Evolutionary conservation across 2,329 filamentous ascomycete genomes (phyloP).

Genomic region (Emmonsiellopsis sp.): DNA sequence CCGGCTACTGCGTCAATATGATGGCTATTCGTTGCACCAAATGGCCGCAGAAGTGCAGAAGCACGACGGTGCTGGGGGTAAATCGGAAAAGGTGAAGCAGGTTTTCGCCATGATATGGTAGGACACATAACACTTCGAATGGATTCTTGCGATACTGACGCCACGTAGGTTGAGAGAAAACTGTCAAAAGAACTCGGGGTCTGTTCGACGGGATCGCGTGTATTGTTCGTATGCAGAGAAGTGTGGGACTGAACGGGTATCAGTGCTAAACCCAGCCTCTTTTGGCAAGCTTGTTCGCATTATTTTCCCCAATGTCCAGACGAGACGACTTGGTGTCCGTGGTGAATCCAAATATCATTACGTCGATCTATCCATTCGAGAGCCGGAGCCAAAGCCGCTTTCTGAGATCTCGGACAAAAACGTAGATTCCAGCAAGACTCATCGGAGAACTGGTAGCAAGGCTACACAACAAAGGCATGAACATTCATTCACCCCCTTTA

Average conservation of each 20-base stretch:
- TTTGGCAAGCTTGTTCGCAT: conserved; percentile 96
- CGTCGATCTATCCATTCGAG: conserved; percentile 40
- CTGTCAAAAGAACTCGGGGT: conserved; percentile 42
- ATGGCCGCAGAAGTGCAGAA: conserved; percentile 41
- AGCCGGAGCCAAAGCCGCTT: conserved; percentile 31
- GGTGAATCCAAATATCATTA: conserved; percentile 99
- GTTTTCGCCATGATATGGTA: conserved; percentile 45
- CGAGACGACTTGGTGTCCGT: conserved; percentile 78
- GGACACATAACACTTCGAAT: conserved; percentile 7
- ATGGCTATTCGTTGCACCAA: conserved; percentile 35
- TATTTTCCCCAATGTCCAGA: conserved; percentile 91
- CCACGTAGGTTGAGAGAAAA: conserved; percentile 36
- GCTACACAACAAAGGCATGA: conserved; percentile 12
- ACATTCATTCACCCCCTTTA: neutral
- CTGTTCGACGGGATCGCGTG: conserved; percentile 83
- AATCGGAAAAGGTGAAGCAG: conserved; percentile 43
- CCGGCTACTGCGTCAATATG: conserved; percentile 38
- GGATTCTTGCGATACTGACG: conserved; percentile 4
- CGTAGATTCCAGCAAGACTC: neutral
- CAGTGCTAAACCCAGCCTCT: conserved; percentile 89
- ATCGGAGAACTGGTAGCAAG: conserved; percentile 13
- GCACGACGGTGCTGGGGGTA: conserved; percentile 40
- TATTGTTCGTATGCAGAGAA: conserved; percentile 92
- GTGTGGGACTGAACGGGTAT: conserved; percentile 87
- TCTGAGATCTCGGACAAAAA: conserved; percentile 7